Evolutionary conservation across 768 basidiomycete genomes (phyloP), one percentile per base, ranked within the genome.

Genomic region (Suillus plorans): DNA sequence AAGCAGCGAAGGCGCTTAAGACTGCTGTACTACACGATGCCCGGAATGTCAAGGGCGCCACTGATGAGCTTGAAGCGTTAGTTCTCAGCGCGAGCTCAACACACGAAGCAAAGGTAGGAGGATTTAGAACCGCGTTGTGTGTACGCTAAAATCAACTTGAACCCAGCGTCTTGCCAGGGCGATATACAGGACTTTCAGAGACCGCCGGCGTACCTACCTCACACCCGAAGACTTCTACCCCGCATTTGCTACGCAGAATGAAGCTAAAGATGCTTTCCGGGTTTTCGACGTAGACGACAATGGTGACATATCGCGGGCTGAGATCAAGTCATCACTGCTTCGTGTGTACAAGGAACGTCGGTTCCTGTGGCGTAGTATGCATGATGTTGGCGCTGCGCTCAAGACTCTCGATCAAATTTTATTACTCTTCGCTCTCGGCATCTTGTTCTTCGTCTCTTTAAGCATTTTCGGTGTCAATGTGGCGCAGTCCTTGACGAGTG

Each of bases 281-380:
- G 83, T 92, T 47, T 90, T 92, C 69, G 90, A 92, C 75, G 83
- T 80, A 68, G 92, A 94, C 72, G 82, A 84, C 71, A 91, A 93
- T 66, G 89, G 89, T 9, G 91, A 94, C 71, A 80, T 92, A 63
- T 87, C 89, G 16, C 85, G 87, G 44, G 80, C 84, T n/a, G 91
- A 94, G 74, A 83, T 94, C 72, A 93, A 91, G 77, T 79, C 84
- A 34, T 83, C 82, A 36, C 72, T 92, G 31, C 76, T 92, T 65
- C 86, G 83, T 71, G 82, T 90, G 14, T 94, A 93, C 80, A 90
- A 89, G 73, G 91, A 94, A 72, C 86, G 91, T 2, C 84, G 90
- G 28, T 88, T 87, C 78, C 80, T 94, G 34, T 87, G 87, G 49
- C 85, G 89, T 60, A 89, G 89, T 31, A 88, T 93, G 85, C 88